phyloP scores from a whole-genome alignment of 139 green algal genomes.

The Chloropicon primus region DNA sequence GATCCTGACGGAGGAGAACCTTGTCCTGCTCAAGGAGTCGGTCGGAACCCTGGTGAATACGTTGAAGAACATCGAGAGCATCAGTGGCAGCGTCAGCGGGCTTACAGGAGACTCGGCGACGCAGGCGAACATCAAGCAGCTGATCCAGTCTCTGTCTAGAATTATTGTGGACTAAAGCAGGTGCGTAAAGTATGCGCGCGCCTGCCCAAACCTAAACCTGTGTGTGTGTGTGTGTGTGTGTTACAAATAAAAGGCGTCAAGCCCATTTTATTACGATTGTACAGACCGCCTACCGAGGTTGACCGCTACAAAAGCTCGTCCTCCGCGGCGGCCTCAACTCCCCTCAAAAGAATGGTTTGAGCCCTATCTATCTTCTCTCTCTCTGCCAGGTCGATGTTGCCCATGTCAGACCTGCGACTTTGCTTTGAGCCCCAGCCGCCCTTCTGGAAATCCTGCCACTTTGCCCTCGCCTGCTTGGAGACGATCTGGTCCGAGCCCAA shows the following conservation, averaged over 20 bases:
- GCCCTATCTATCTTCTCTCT: neutral
- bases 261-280: too few relatives aligned
- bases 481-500: neutral
- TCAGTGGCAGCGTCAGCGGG: constrained; percentile 25
- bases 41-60: constrained; percentile 23
- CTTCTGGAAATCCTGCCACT: neutral
- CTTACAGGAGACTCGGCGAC: constrained; percentile 24
- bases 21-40: constrained; percentile 30
- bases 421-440: neutral
- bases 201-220: too few relatives aligned
- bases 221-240: too few relatives aligned
- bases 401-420: too few relatives aligned
- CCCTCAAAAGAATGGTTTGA: neutral
- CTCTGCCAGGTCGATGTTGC: neutral
- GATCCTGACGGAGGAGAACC: constrained; percentile 86
- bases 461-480: neutral
- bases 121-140: constrained; percentile 20
- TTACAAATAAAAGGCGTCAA: too few relatives aligned
- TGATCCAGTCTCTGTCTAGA: constrained; percentile 27
- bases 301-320: neutral
- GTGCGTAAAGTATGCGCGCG: too few relatives aligned
- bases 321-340: neutral
- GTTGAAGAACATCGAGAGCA: constrained; percentile 28
- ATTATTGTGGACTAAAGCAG: constrained; percentile 11
- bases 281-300: too few relatives aligned